Evolutionary conservation across 192 early-diverging fungal genomes (phyloP).

Genomic region (Funneliformis geosporum): DNA sequence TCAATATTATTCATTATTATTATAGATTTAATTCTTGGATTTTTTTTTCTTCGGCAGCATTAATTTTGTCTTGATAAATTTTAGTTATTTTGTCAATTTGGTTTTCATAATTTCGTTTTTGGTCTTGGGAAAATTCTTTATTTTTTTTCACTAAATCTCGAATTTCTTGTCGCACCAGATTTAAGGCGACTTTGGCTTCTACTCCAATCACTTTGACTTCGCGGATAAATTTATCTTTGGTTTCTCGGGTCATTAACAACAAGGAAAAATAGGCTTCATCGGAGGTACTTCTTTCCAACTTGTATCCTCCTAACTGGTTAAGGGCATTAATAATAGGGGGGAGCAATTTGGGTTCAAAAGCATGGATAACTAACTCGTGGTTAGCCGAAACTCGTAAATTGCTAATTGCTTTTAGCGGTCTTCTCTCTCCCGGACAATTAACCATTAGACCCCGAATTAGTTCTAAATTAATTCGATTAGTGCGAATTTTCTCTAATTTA

Average conservation of each 20-base stretch:
- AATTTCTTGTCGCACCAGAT: neutral
- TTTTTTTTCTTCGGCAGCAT: neutral
- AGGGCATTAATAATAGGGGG: no score
- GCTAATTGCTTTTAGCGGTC: neutral
- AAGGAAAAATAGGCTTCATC: no score
- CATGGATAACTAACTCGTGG: no score
- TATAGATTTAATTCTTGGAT: slow-evolving; percentile 19
- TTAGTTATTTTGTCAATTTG: slow-evolving; percentile 4
- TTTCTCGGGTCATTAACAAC: no score
- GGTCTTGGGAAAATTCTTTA: neutral
- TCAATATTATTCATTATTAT: no score
- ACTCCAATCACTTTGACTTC: neutral
- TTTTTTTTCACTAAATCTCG: slow-evolving; percentile 8
- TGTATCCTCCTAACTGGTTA: no score
- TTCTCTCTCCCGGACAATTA: neutral
- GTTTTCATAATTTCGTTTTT: slow-evolving; percentile 16
- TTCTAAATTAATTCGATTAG: slow-evolving; percentile 4
- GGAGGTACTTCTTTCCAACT: no score
- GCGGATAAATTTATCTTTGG: neutral
- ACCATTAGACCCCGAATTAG: no score
- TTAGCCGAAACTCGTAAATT: no score
- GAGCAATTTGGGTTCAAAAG: no score
- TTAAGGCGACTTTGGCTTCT: neutral
- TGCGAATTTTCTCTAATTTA: slow-evolving; percentile 10
- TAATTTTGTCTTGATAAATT: slow-evolving; percentile 7